Base-by-base conservation (phyloP, 305 asterid genomes). In the Coffea humblotiana region DNA sequence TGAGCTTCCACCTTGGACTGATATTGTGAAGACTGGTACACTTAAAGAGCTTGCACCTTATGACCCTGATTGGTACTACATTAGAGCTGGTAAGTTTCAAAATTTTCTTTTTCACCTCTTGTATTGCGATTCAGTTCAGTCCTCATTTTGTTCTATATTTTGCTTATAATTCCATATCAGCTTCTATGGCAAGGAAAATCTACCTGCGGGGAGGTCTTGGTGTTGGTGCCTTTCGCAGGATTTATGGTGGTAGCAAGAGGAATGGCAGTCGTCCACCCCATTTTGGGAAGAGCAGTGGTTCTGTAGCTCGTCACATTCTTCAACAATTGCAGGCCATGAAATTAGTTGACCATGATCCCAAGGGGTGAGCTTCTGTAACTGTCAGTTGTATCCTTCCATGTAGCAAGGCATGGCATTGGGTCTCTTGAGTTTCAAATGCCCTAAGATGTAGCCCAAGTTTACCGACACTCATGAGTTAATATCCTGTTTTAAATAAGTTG, bases 1-100 rank as follows among this genome's bases (percentile, higher is more conserved):
- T 83, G 90, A 87, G 83, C 90, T 87, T 68, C 90, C 90, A 1
- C 84, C 77, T 65, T 87, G 90, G 90, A 85, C 89, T 29, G 90
- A 87, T 63, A 87, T 87, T 12, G 90, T 87, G 69, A 87, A 87
- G 85, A 87, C 89, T n/a, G 90, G 84, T 43, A 80, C 54, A 45
- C 80, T 81, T 78, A 87, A 87, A 61, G 90, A 87, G 81, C 89
- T 85, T 81, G 86, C 90, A 48, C 88, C 88, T 1, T 85, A 87
- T 61, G 90, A 87, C 80, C 87, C 89, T 47, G 90, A 87, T 79
- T 87, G 90, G 90, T 87, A 87, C 79, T 87, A 85, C 72, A 79
- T 85, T 56, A 83, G 90, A 82, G 88, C 90, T 35, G 90, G 90
- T 87, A 77, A 61, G 77, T 64, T 23, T 52, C 12, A 8, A 1